These are phyloP conservation scores for Carex pumila DNA, from an alignment of 176 grass and related monocot genomes.

Conservation along the genomic window DNA sequence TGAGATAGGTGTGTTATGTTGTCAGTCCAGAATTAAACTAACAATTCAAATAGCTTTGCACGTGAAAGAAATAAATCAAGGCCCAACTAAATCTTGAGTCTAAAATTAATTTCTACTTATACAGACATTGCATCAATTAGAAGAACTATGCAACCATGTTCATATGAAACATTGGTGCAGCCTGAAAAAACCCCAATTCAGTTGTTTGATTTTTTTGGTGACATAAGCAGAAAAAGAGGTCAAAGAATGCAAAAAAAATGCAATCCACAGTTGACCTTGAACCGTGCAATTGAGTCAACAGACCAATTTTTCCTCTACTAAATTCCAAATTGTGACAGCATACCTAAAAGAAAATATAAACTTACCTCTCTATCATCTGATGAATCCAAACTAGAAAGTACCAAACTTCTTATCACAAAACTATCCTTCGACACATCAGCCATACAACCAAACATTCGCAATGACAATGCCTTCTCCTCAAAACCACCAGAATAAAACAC, in stretches of 20 bases:
- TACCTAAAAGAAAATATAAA: background rate
- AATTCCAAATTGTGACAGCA: background rate
- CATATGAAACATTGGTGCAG: background rate
- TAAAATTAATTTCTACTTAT: background rate
- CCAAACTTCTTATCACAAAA: slow-evolving; percentile 45
- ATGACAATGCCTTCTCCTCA: slow-evolving; percentile 37
- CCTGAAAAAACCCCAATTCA: background rate
- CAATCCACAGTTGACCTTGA: background rate
- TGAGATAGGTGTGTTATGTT: background rate
- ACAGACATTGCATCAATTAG: background rate
- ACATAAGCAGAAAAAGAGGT: background rate
- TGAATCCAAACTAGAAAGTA: slow-evolving; percentile 56
- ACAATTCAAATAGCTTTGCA: background rate
- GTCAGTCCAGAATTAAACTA: background rate
- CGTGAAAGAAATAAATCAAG: background rate
- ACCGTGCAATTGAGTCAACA: background rate
- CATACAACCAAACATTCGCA: slow-evolving; percentile 68
- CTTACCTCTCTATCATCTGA: slow-evolving; percentile 44
- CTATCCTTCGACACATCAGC: slow-evolving; percentile 51
- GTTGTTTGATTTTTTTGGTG: background rate
- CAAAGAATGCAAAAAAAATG: background rate
- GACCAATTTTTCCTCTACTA: background rate
- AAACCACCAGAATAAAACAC: slow-evolving; percentile 39
- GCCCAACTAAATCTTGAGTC: no score
- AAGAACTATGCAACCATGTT: background rate